These are phyloP conservation scores for Hysterium pulicare DNA, from an alignment of 2,329 filamentous ascomycete genomes.

Conservation along the genomic window DNA sequence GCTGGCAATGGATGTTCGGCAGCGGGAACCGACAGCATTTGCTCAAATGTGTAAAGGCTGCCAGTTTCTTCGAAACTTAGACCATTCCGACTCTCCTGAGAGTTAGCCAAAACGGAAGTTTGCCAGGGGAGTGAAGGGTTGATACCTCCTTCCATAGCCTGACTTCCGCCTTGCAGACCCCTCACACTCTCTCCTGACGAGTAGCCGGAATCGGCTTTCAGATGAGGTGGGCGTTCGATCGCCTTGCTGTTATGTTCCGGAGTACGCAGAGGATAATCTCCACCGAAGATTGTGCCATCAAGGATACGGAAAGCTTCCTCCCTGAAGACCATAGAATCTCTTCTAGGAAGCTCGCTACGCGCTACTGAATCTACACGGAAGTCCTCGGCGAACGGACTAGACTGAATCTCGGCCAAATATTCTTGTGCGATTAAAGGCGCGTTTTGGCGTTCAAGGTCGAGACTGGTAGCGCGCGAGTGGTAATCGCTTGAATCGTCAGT, in stretches of 20 bases:
- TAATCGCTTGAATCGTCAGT: conserved; percentile 9
- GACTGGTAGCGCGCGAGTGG: conserved; percentile 11
- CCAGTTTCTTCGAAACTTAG: conserved; percentile 7
- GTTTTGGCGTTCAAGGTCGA: conserved; percentile 17
- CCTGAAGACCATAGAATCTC: conserved; percentile 11
- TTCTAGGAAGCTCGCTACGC: conserved; percentile 2
- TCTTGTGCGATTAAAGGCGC: conserved; percentile 20
- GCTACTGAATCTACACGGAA: conserved; percentile 1
- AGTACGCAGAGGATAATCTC: no score
- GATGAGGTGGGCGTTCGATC: conserved; percentile 16
- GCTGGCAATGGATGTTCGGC: conserved; percentile 13
- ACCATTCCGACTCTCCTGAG: conserved; percentile 9
- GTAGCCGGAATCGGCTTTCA: conserved; percentile 39
- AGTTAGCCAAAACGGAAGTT: conserved; percentile 10
- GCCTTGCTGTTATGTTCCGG: background rate
- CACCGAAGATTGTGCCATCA: conserved; percentile 18
- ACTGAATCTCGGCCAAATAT: conserved; percentile 26
- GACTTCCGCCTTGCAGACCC: conserved; percentile 1
- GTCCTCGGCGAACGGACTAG: conserved; percentile 19
- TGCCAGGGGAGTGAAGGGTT: conserved; percentile 8
- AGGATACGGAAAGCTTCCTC: conserved; percentile 21
- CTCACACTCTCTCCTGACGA: conserved; percentile 36
- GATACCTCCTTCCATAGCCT: conserved; percentile 10
- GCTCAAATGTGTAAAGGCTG: conserved; percentile 16
- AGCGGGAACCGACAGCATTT: conserved; percentile 13